phyloP scores from a whole-genome alignment of 495 filamentous ascomycete species.

The Aspergillus incahuasiensis region DNA sequence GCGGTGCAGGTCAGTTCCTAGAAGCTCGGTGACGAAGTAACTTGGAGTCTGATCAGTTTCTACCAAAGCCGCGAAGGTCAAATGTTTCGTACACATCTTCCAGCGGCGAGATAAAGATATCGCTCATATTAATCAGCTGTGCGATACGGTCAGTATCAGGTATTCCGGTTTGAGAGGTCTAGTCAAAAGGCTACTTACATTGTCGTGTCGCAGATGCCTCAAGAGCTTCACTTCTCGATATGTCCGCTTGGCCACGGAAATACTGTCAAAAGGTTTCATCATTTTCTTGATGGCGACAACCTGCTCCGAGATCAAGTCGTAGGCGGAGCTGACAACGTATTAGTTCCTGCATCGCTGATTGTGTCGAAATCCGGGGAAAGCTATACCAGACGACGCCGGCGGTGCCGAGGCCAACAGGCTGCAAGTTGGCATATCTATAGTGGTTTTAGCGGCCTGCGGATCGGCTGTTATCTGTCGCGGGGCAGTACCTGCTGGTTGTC shows the following conservation, averaged over 20 bases:
- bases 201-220: slow-evolving; percentile 95
- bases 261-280: slow-evolving; percentile 98
- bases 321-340: slow-evolving; percentile 66
- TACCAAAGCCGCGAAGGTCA: neutral
- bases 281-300: slow-evolving; percentile 99
- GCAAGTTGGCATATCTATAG: slow-evolving; percentile 86
- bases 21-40: slow-evolving; percentile 95
- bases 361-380: neutral
- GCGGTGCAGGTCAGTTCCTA: slow-evolving; percentile 93
- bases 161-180: neutral
- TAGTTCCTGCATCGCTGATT: neutral
- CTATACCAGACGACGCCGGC: slow-evolving; percentile 93
- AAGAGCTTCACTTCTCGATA: slow-evolving; percentile 95
- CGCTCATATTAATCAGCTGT: slow-evolving; percentile 93
- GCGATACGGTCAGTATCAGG: neutral
- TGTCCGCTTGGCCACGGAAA: slow-evolving; percentile 90
- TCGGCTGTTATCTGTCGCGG: neutral
- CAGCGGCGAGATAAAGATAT: slow-evolving; percentile 98
- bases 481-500: slow-evolving; percentile 78
- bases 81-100: slow-evolving; percentile 80
- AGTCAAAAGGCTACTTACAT: slow-evolving; percentile 48
- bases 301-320: slow-evolving; percentile 90
- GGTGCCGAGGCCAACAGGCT: slow-evolving; percentile 97
- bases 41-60: slow-evolving; percentile 39
- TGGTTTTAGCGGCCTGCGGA: slow-evolving; percentile 16